These are phyloP conservation scores for Forsythia viridissima DNA, from an alignment of 257 asterid species.

Conservation along the genomic window DNA sequence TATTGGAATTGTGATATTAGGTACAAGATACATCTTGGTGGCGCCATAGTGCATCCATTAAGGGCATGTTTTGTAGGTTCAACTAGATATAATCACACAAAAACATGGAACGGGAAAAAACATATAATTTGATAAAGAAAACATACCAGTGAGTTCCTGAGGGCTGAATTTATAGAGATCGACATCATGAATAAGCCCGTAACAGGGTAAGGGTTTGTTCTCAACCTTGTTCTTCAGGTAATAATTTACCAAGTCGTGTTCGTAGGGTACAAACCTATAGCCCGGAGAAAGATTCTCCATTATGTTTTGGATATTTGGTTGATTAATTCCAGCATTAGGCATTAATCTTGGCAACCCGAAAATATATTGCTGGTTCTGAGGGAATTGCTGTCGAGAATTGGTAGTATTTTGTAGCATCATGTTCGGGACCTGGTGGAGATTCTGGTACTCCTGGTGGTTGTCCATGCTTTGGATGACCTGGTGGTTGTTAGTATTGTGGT, in stretches of 20 bases:
- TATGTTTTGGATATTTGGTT: not conserved
- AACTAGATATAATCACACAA: no score
- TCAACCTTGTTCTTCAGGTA: conserved; percentile 17
- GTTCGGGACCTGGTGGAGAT: not conserved
- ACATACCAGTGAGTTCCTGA: conserved; percentile 12
- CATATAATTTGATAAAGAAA: no score
- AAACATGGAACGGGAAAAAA: no score
- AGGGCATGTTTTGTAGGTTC: no score
- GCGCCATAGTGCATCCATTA: no score
- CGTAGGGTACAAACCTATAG: conserved; percentile 22
- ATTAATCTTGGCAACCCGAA: not conserved
- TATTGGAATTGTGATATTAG: no score
- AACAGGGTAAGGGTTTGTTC: not conserved
- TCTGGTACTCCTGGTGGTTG: not conserved
- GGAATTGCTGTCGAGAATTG: not conserved
- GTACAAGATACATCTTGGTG: no score
- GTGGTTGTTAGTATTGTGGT: no score
- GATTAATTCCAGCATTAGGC: not conserved
- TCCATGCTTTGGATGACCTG: not conserved
- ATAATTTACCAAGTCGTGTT: conserved; percentile 1
- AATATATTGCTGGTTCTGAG: not conserved
- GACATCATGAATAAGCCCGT: conserved; percentile 12
- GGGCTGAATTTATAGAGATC: conserved; percentile 9
- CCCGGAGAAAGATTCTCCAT: conserved; percentile 8
- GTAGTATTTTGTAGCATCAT: not conserved